Evolutionary conservation across 306 rosid species (phyloP).

Genomic region (Canavalia ensiformis): DNA sequence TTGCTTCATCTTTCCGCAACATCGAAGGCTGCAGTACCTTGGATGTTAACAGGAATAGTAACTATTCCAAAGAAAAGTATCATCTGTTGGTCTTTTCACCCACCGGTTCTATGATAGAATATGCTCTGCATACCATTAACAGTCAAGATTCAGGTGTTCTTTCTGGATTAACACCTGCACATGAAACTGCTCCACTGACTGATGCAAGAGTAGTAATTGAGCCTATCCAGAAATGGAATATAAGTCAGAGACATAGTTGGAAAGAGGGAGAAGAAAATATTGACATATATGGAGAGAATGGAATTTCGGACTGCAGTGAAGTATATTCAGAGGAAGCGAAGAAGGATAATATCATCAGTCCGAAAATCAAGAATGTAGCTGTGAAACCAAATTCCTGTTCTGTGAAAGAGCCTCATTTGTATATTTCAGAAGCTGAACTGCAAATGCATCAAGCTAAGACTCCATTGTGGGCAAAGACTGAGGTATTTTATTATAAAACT

Average conservation of each 20-base stretch:
- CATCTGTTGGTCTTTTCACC: slow-evolving; percentile 77
- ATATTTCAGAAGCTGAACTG: slow-evolving; percentile 97
- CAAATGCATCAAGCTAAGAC: slow-evolving; percentile 75
- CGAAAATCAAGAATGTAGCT: slow-evolving; percentile 56
- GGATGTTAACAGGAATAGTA: slow-evolving; percentile 46
- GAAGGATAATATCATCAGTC: slow-evolving; percentile 56
- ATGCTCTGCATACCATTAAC: slow-evolving; percentile 57
- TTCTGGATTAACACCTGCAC: slow-evolving; percentile 61
- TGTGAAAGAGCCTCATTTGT: slow-evolving; percentile 76
- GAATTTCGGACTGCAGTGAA: slow-evolving; percentile 65
- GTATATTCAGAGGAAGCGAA: slow-evolving; percentile 66
- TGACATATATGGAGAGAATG: slow-evolving; percentile 95
- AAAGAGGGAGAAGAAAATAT: slow-evolving; percentile 75
- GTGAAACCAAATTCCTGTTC: slow-evolving; percentile 56
- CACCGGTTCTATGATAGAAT: slow-evolving; percentile 73
- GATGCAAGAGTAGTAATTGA: slow-evolving; percentile 83
- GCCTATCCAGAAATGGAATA: slow-evolving; percentile 91
- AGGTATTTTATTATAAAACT: slow-evolving; percentile 60
- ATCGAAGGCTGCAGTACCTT: slow-evolving; percentile 61
- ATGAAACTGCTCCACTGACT: slow-evolving; percentile 63
- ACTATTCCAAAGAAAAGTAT: slow-evolving; percentile 61
- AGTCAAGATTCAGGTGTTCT: slow-evolving; percentile 55
- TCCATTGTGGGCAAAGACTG: slow-evolving; percentile 83
- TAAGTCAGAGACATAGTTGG: slow-evolving; percentile 78
- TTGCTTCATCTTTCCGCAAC: slow-evolving; percentile 74